Evolutionary conservation across 1,284 basidiomycete species (phyloP), one percentile per base, ranked within the genome.

Genomic region (Wallemia ichthyophaga): DNA sequence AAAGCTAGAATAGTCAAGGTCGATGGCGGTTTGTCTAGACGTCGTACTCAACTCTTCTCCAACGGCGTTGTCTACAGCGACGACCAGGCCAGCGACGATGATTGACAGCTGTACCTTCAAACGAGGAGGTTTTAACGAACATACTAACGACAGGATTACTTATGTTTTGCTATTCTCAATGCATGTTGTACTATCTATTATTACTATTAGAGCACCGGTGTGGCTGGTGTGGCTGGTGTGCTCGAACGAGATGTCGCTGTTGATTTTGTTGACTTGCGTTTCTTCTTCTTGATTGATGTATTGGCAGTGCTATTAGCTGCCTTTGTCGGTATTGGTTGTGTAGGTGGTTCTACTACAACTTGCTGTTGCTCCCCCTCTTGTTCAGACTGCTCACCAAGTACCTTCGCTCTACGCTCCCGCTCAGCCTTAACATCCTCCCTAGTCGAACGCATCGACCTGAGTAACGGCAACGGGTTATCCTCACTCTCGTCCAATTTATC

Each of bases 1-100:
- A 82, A 85, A 67, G 85, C 85, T 67, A 75, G 89, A 66, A 80
- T 91, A 65, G 64, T 63, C 23, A 71, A 73, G 57, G 65, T 66
- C n/a, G 58, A 64, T 21, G n/a, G n/a, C 37, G 37, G 37, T 21
- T 21, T 48, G 13, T 48, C 37, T 48, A 48, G n/a, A 5, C 37
- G 37, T 21, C 37, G 37, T 21, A 48, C n/a, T 5, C 9, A 48
- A 48, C 9, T 48, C 37, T 15, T 3, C 37, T 15, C 13, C 11
- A 48, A 48, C n/a, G 37, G n/a, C 37, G n/a, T 21, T 11, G 7
- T 21, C 37, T 7, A 31, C 37, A 5, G 5, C 9, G 37, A 48
- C 11, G 37, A 48, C 9, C 37, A 48, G n/a, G 37, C 7, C 37
- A 48, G 37, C 37, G 37, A 48, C 13, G 37, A 48, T 21, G 37